Percentiles rank a stretch among this genome's conserved stretches.
Evolutionary conservation across 768 basidiomycete genomes (phyloP).

Genomic region (Russula abietina): DNA sequence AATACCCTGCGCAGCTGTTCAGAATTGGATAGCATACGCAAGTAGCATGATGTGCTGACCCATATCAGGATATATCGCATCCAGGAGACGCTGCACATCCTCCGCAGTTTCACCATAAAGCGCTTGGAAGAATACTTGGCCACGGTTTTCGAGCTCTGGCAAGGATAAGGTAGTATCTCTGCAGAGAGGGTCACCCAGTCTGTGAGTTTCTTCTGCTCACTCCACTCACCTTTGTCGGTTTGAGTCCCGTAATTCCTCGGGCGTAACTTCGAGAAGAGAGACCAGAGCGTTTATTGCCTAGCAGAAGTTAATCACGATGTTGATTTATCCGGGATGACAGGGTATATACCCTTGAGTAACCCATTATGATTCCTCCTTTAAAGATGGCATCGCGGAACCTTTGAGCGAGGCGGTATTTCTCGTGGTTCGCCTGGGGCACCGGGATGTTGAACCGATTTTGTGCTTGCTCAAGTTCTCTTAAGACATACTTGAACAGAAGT

Average conservation of each 20-base stretch:
- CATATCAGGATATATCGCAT: conserved; percentile 54
- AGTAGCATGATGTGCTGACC: conserved; percentile 36
- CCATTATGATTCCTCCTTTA: conserved; percentile 52
- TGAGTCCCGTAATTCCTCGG: conserved; percentile 46
- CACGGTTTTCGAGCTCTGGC: conserved; percentile 39
- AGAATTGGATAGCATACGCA: neutral
- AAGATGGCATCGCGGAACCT: conserved; percentile 58
- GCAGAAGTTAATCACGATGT: neutral
- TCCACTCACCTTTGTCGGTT: conserved; percentile 40
- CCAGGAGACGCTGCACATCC: conserved; percentile 42
- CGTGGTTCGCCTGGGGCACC: conserved; percentile 27
- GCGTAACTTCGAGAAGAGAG: conserved; percentile 46
- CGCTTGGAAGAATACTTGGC: conserved; percentile 40
- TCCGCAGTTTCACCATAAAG: conserved; percentile 54
- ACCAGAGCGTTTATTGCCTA: conserved; percentile 56
- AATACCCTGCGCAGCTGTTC: conserved; percentile 41
- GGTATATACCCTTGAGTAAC: conserved; percentile 48
- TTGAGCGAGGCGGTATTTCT: conserved; percentile 42
- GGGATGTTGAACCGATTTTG: conserved; percentile 25
- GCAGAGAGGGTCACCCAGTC: neutral
- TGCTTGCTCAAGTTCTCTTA: conserved; percentile 37
- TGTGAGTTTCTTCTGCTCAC: neutral
- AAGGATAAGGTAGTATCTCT: conserved; percentile 42
- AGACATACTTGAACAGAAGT: conserved; percentile 45
- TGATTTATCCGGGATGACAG: neutral